phyloP scores from a whole-genome alignment of 345 rosid species.

The Passiflora organensis region DNA sequence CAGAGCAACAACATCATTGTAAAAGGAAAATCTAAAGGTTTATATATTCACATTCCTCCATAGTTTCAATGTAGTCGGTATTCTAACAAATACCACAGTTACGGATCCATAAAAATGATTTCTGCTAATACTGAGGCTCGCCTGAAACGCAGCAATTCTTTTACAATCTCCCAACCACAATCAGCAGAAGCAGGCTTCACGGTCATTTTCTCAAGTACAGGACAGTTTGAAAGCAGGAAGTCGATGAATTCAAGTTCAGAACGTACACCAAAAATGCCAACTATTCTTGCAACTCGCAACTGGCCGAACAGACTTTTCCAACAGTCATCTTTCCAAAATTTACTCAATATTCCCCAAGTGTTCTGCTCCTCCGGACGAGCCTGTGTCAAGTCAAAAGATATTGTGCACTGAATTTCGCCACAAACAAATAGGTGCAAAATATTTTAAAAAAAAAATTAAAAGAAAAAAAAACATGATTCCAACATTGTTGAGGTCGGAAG shows the following conservation, averaged over 20 bases:
- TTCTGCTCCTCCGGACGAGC: conserved; percentile 52
- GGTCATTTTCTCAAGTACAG: conserved; percentile 53
- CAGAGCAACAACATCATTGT: too few relatives aligned
- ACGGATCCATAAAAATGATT: conserved; percentile 49
- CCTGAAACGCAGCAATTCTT: conserved; percentile 52
- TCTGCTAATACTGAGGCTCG: conserved; percentile 52
- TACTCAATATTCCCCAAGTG: conserved; percentile 10
- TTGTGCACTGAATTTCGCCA: too few relatives aligned
- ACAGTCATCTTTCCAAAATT: conserved; percentile 43
- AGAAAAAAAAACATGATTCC: not conserved
- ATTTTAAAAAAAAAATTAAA: not conserved
- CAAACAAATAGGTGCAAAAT: too few relatives aligned
- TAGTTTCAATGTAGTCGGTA: not conserved
- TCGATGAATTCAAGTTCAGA: conserved; percentile 53
- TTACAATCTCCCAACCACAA: conserved; percentile 46
- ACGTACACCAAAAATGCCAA: conserved; percentile 38
- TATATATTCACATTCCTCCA: not conserved
- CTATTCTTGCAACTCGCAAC: conserved; percentile 39
- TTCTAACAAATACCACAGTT: not conserved
- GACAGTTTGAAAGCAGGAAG: conserved; percentile 53
- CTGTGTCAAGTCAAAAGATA: conserved; percentile 19
- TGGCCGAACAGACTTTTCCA: conserved; percentile 44
- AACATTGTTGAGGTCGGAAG: not conserved
- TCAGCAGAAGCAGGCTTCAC: conserved; percentile 39
- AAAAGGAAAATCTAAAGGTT: too few relatives aligned